Percentiles rank a stretch among this genome's conserved stretches.
These are phyloP conservation scores for Sporothrix sp. DNA, from an alignment of 2,329 filamentous ascomycete species.

Conservation along the genomic window DNA sequence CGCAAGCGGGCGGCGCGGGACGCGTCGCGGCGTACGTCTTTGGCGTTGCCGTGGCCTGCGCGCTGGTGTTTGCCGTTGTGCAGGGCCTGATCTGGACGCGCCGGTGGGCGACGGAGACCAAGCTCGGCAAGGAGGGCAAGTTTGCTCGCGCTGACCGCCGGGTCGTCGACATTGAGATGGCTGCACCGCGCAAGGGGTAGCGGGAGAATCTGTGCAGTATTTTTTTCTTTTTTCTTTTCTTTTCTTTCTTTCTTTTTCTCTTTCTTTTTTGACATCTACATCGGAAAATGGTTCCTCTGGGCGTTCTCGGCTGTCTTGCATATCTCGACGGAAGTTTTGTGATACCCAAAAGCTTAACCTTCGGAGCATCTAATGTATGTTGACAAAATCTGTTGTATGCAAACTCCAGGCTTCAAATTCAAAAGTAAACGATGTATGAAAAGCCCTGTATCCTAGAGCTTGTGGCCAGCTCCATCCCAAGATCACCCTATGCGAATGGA, in stretches of 20 bases:
- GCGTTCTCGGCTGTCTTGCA: no score
- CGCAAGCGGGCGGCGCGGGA: slow-evolving; percentile 33
- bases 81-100: slow-evolving; percentile 43
- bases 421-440: no score
- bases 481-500: no score
- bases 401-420: no score
- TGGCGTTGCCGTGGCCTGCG: slow-evolving; percentile 43
- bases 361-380: no score
- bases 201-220: not conserved
- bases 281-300: no score
- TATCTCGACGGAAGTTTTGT: no score
- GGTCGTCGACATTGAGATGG: not conserved
- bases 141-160: slow-evolving; percentile 4
- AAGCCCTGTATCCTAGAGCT: no score
- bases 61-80: slow-evolving; percentile 44
- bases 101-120: slow-evolving; percentile 38
- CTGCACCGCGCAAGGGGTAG: not conserved
- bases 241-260: not conserved
- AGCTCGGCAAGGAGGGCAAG: slow-evolving; percentile 35
- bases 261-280: not conserved
- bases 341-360: no score
- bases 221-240: not conserved
- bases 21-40: slow-evolving; percentile 56
- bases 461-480: no score
- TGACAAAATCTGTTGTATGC: no score